Percentiles rank a stretch among this genome's conserved stretches.
These are phyloP conservation scores for Calocybe indica DNA, from an alignment of 768 basidiomycete genomes.

Conservation along the genomic window DNA sequence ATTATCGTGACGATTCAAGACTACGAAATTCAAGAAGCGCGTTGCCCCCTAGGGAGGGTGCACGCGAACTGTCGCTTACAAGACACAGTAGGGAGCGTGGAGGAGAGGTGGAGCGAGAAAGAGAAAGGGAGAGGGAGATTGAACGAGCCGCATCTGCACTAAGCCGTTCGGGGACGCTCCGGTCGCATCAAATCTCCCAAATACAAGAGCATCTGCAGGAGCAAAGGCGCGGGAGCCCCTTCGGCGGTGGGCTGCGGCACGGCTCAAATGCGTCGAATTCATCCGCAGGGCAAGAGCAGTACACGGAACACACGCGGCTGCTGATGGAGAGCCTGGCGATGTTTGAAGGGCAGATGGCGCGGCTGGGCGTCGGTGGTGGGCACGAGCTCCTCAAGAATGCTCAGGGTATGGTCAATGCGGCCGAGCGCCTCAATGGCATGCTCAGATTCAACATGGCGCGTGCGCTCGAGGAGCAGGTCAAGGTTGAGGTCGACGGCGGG, in stretches of 20 bases:
- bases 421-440: constrained; percentile 62
- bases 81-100: neutral
- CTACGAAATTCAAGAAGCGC: constrained; percentile 5
- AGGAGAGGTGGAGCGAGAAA: constrained; percentile 11
- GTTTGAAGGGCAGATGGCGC: constrained; percentile 63
- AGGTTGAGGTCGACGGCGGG: constrained; percentile 60
- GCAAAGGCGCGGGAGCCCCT: constrained; percentile 20
- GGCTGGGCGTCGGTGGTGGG: constrained; percentile 34
- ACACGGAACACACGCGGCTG: constrained; percentile 57
- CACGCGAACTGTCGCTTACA: too few species aligned
- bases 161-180: constrained; percentile 10
- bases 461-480: constrained; percentile 70
- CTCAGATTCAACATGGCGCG: constrained; percentile 48
- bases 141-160: constrained; percentile 16
- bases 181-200: constrained; percentile 1
- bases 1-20: constrained; percentile 4
- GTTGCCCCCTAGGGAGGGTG: constrained; percentile 1
- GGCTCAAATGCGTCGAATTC: constrained; percentile 9
- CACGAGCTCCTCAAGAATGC: constrained; percentile 58
- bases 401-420: constrained; percentile 53
- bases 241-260: constrained; percentile 13
- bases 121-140: constrained; percentile 6
- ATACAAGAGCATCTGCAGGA: neutral
- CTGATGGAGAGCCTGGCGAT: constrained; percentile 64
- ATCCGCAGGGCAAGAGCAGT: constrained; percentile 11